Conservation (phyloP, 2,329 filamentous ascomycete genomes). For the Trichophyton simii region DNA sequence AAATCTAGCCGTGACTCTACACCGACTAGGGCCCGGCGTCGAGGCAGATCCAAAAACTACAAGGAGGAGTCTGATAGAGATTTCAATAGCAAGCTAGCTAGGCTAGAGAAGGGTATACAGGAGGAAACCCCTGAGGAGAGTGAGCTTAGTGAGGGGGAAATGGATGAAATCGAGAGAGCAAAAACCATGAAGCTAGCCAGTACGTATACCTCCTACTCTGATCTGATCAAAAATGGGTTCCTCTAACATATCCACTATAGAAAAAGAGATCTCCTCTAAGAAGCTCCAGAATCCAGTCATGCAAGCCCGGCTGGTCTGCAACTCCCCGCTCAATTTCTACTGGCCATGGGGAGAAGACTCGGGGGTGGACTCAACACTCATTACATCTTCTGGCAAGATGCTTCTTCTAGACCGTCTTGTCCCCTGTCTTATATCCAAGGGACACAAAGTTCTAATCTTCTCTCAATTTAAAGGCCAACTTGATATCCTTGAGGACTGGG, state of each 20-base stretch:
- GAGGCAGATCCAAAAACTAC: conserved; percentile 46
- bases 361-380: conserved; percentile 62
- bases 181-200: conserved; percentile 65
- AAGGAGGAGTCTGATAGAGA: conserved; percentile 66
- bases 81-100: conserved; percentile 59
- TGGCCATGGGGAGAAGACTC: conserved; percentile 62
- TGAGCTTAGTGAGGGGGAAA: conserved; percentile 33
- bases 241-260: conserved; percentile 31
- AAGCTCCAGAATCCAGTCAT: conserved; percentile 88
- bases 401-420: conserved; percentile 79
- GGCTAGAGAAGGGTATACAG: conserved; percentile 42
- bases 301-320: conserved; percentile 83
- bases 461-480: conserved; percentile 93
- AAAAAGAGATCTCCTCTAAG: conserved; percentile 77
- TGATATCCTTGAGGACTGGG: conserved; percentile 82
- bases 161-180: conserved; percentile 52
- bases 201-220: conserved; percentile 30
- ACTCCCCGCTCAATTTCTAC: conserved; percentile 93
- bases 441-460: conserved; percentile 90
- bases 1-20: conserved; percentile 67
- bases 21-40: conserved; percentile 44
- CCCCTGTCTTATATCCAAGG: conserved; percentile 56
- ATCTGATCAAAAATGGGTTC: neutral
- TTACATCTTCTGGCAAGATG: conserved; percentile 91
- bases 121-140: conserved; percentile 40